A percentile compares a stretch with the other conserved stretches of the same genome.
phyloP scores from a whole-genome alignment of 768 basidiomycete genomes.

The Tulasnella sp. region DNA sequence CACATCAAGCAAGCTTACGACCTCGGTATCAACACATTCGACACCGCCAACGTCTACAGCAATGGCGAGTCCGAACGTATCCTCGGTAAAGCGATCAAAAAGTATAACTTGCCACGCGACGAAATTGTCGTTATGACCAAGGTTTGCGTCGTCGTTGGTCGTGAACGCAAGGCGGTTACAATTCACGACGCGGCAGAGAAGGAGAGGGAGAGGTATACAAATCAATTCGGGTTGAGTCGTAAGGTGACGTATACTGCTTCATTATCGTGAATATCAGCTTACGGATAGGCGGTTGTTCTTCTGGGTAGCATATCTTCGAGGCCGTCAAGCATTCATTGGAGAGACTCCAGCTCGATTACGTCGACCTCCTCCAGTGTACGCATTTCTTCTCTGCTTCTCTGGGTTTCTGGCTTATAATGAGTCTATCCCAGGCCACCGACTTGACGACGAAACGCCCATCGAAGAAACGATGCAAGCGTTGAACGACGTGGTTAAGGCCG shows the following conservation, averaged over 20 bases:
- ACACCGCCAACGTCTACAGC: conserved; percentile 37
- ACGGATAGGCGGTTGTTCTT: neutral
- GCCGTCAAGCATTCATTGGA: conserved; percentile 32
- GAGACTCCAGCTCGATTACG: conserved; percentile 35
- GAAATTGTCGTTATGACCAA: conserved; percentile 73
- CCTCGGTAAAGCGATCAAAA: conserved; percentile 63
- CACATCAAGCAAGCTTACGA: conserved; percentile 17
- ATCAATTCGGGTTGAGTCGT: conserved; percentile 21
- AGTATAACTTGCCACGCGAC: conserved; percentile 38
- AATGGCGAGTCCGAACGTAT: conserved; percentile 54
- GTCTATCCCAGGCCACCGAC: conserved; percentile 24
- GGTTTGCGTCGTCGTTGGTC: conserved; percentile 25
- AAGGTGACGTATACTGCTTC: conserved; percentile 2
- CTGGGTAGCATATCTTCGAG: conserved; percentile 37
- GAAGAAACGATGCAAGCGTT: conserved; percentile 40
- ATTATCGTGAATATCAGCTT: neutral
- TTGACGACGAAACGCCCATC: conserved; percentile 34
- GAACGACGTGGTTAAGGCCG: conserved; percentile 39
- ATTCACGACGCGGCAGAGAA: conserved; percentile 16
- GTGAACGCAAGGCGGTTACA: neutral
- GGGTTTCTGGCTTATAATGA: neutral
- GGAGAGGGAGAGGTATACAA: conserved; percentile 19
- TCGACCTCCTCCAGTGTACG: conserved; percentile 36
- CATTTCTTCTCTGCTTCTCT: neutral
- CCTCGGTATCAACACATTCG: conserved; percentile 25